A percentile compares a stretch with the other conserved stretches of the same genome.
These are phyloP conservation scores for Agapanthus africanus DNA, from an alignment of 106 monocot genomes.

Conservation along the genomic window DNA sequence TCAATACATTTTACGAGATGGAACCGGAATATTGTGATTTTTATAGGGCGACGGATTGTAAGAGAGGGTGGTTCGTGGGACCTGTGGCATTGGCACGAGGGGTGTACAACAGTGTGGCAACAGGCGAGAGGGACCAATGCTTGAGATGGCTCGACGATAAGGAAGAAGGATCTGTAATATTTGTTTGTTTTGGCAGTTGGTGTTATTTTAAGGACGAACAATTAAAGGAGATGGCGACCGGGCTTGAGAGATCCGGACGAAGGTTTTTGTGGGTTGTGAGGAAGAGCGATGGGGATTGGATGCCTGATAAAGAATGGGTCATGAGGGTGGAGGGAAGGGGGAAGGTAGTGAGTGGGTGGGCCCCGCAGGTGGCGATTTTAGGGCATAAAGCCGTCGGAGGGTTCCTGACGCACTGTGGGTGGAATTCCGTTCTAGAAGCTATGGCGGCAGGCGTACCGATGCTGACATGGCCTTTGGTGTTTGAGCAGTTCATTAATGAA, in stretches of 20 bases:
- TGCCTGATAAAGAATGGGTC: no score
- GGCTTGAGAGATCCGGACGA: neutral
- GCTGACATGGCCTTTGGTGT: constrained; percentile 45
- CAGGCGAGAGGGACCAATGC: constrained; percentile 1
- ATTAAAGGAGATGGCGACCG: constrained; percentile 3
- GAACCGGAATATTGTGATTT: constrained; percentile 35
- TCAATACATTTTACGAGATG: constrained; percentile 39
- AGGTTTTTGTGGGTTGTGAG: constrained; percentile 25
- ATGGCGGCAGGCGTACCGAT: constrained; percentile 24
- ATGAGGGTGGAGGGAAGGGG: neutral
- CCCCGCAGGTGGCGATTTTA: constrained; percentile 37
- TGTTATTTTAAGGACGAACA: constrained; percentile 3
- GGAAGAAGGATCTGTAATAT: constrained; percentile 7
- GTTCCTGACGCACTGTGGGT: constrained; percentile 48
- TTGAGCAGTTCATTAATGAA: constrained; percentile 57
- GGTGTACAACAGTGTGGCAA: constrained; percentile 5
- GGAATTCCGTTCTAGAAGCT: constrained; percentile 47
- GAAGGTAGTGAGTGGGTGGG: constrained; percentile 1
- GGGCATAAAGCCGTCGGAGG: constrained; percentile 32
- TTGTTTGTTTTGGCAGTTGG: constrained; percentile 11
- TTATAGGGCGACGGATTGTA: constrained; percentile 17
- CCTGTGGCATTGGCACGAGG: constrained; percentile 26
- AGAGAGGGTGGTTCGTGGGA: constrained; percentile 30
- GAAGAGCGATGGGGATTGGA: constrained; percentile 14
- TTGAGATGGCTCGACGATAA: constrained; percentile 7